Evolutionary conservation across 495 filamentous ascomycete genomes (phyloP), one percentile per base, ranked within the genome.

Genomic region (Bombardia bombarda): DNA sequence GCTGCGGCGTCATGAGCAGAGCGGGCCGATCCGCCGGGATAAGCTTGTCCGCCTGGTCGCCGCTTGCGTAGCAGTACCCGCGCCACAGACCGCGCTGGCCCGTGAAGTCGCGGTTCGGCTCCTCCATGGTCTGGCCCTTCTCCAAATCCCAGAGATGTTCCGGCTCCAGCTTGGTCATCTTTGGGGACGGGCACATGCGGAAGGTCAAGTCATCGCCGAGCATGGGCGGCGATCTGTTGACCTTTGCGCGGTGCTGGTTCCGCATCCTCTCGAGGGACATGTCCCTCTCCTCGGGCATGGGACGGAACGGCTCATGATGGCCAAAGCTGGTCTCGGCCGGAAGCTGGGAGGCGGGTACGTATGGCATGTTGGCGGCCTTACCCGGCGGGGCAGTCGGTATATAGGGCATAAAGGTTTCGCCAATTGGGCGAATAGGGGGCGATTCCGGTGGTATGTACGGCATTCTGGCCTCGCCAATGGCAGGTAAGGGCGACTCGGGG

Each of bases 131-230:
- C 53, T 56, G 38, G 17, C 57, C 61, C 12, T 45, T 54, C 25
- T 50, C 48, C 16, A 52, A 38, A 17, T 61, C 55, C 58, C 56
- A 63, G n/a, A 64, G 56, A 34, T 74, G 70, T 30, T 76, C 58
- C 17, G 80, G 75, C 46, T 93, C 85, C 57, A 87, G 82, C 43
- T 84, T 73, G 21, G 87, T 90, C n/a, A 73, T 75, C 50, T 85
- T 79, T 0, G 90, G 90, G 9, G 87, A 92, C 0, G 70, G 65
- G 56, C 85, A 92, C 49, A 75, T 74, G 3, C 86, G 83, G 52
- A 95, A 87, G 17, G 70, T 66, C 39, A 95, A 70, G 42, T 90
- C 83, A 19, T 63, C 49, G 32, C 90, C 90, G 6, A 93, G 77
- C 87, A 95, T 90, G 2, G 89, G 90, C 14, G 90, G 89, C 62